Evolutionary conservation across 2,329 filamentous ascomycete species (phyloP).

Genomic region (Colletotrichum aenigma): DNA sequence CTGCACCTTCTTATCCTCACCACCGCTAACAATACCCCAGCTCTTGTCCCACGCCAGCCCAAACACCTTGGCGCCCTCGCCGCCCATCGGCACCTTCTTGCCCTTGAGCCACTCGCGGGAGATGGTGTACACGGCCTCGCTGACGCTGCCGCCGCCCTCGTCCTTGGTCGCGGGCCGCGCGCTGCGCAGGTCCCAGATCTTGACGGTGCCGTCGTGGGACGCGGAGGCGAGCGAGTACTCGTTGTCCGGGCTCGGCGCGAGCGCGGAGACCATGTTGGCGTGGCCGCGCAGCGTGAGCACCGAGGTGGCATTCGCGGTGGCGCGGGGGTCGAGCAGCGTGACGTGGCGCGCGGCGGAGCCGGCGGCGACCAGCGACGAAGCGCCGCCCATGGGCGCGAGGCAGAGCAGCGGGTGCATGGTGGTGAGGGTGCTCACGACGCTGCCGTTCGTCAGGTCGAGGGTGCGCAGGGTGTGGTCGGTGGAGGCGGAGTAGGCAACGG

Average conservation of each 20-base stretch:
- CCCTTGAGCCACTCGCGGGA: constrained; percentile 73
- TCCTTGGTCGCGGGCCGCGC: constrained; percentile 63
- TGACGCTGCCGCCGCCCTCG: constrained; percentile 66
- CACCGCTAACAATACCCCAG: constrained; percentile 87
- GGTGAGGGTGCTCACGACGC: constrained; percentile 80
- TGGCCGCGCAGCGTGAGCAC: constrained; percentile 94
- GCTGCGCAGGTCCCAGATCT: constrained; percentile 90
- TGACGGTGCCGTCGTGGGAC: constrained; percentile 90
- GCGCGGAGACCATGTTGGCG: constrained; percentile 67
- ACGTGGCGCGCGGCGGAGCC: constrained; percentile 88
- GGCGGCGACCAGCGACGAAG: constrained; percentile 64
- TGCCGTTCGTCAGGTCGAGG: constrained; percentile 84
- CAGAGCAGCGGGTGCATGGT: constrained; percentile 85
- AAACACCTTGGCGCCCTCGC: constrained; percentile 90
- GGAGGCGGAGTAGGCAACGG: constrained; percentile 89
- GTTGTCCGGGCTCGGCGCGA: constrained; percentile 60
- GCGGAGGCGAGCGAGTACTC: constrained; percentile 85
- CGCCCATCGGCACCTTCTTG: constrained; percentile 69
- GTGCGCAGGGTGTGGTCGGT: constrained; percentile 92
- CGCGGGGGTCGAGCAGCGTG: constrained; percentile 89
- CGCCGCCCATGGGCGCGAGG: constrained; percentile 73
- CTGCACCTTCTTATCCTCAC: constrained; percentile 94
- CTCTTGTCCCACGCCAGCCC: constrained; percentile 83
- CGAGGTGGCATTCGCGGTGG: constrained; percentile 74
- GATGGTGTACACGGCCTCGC: constrained; percentile 78